Percentiles rank a stretch among this genome's conserved stretches.
Conservation (phyloP, 768 basidiomycete genomes). For the Boletellus ananiceps region DNA sequence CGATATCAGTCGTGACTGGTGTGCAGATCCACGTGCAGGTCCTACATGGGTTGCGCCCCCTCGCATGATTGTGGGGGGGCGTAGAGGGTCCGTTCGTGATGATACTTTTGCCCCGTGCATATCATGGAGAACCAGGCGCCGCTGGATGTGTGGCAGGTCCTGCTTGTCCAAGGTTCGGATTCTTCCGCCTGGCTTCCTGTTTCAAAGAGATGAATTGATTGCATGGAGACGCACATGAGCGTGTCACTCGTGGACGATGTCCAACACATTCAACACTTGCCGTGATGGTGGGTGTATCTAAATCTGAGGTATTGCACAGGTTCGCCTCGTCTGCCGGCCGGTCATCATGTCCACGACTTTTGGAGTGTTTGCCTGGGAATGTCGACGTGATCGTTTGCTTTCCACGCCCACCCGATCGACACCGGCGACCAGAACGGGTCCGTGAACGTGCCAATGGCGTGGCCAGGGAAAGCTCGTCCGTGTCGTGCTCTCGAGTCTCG, state of each 20-base stretch:
- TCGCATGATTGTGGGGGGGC: conserved; percentile 3
- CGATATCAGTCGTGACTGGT: background rate
- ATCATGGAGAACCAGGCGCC: conserved; percentile 5
- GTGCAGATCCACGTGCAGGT: background rate
- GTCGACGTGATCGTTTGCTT: no score
- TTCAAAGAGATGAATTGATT: conserved; percentile 22
- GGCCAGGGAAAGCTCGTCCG: background rate
- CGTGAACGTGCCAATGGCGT: conserved; percentile 2
- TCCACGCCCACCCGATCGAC: conserved; percentile 15
- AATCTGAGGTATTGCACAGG: background rate
- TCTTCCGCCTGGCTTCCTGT: conserved; percentile 15
- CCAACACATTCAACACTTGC: conserved; percentile 9
- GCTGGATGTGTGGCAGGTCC: conserved; percentile 11
- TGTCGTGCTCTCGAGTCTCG: background rate
- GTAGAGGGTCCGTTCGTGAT: conserved; percentile 5
- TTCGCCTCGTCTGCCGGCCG: background rate
- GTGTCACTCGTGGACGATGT: background rate
- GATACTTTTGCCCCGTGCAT: conserved; percentile 4
- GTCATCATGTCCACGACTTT: no score
- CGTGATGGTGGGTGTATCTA: background rate
- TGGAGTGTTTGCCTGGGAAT: no score
- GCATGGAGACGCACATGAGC: conserved; percentile 2
- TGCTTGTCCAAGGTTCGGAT: conserved; percentile 4
- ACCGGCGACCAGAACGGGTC: conserved; percentile 1
- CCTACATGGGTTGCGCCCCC: background rate